Conservation (phyloP, 345 rosid genomes). For the Camelina sativa region DNA sequence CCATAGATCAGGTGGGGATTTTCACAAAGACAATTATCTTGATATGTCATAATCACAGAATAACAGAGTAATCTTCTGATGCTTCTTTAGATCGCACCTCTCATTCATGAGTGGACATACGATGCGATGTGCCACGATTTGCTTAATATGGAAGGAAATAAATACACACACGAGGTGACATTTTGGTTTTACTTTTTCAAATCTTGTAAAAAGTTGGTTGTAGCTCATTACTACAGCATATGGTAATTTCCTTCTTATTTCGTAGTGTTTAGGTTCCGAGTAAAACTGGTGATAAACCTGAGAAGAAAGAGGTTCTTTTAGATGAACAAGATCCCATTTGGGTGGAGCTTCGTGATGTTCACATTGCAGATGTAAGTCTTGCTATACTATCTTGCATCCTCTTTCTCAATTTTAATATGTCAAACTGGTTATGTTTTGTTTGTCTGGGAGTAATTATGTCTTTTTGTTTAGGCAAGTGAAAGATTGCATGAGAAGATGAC, state of each 20-base stretch:
- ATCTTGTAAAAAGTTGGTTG: constrained; percentile 19
- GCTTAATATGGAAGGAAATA: constrained; percentile 90
- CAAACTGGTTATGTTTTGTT: constrained; percentile 17
- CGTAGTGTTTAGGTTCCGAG: constrained; percentile 66
- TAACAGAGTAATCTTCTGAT: constrained; percentile 26
- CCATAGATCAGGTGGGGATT: constrained; percentile 81
- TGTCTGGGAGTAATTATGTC: constrained; percentile 18
- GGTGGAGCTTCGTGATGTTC: constrained; percentile 96
- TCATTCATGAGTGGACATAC: constrained; percentile 99
- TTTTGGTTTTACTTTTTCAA: constrained; percentile 31
- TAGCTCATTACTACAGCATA: constrained; percentile 41
- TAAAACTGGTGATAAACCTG: constrained; percentile 73
- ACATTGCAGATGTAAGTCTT: constrained; percentile 84
- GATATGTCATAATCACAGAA: constrained; percentile 6
- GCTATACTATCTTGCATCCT: constrained; percentile 18
- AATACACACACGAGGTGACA: constrained; percentile 86
- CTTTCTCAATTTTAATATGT: constrained; percentile 6
- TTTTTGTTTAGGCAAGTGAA: constrained; percentile 76
- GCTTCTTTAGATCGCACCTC: constrained; percentile 80
- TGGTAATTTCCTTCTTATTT: constrained; percentile 42
- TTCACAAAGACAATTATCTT: constrained; percentile 14
- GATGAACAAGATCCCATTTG: constrained; percentile 98
- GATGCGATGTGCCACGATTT: constrained; percentile 98
- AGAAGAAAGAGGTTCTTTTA: constrained; percentile 89
- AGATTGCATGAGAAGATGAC: constrained; percentile 95